A percentile compares a stretch with the other conserved stretches of the same genome.
Conservation (phyloP, 129 eudicot genomes). For the Flaveria robusta region DNA sequence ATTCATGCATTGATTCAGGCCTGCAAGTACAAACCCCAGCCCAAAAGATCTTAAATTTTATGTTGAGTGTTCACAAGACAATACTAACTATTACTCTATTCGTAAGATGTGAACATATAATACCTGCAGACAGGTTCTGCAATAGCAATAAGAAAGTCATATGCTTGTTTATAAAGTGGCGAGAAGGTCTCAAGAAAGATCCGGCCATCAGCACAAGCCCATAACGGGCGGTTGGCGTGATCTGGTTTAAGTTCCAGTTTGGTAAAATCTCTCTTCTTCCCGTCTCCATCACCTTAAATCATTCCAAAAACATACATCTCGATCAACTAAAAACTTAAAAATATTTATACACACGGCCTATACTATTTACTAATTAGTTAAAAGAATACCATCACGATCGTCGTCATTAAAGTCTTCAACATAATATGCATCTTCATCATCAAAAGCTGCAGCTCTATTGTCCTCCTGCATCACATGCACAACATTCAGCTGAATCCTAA, state of each 20-base stretch:
- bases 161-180: conserved; percentile 83
- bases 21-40: conserved; percentile 38
- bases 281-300: conserved; percentile 52
- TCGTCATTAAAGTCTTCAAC: conserved; percentile 52
- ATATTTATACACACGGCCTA: background rate
- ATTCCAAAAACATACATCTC: conserved; percentile 12
- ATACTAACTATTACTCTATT: background rate
- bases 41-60: conserved; percentile 10
- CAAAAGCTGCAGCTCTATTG: conserved; percentile 45
- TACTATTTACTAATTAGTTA: background rate
- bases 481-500: conserved; percentile 15
- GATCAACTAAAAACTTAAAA: conserved; percentile 4
- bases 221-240: conserved; percentile 80
- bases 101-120: background rate
- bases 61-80: background rate
- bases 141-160: conserved; percentile 92
- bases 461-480: conserved; percentile 51
- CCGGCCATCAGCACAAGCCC: conserved; percentile 99
- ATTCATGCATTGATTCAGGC: conserved; percentile 97
- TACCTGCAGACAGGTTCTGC: conserved; percentile 99
- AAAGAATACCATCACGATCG: conserved; percentile 56
- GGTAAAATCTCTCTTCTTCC: conserved; percentile 66
- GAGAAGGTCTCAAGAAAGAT: conserved; percentile 94
- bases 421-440: conserved; percentile 53
- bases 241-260: conserved; percentile 92